Percentiles rank a stretch among this genome's conserved stretches.
These are phyloP conservation scores for Populus tomentosa DNA, from an alignment of 441 rosid genomes.

Conservation along the genomic window DNA sequence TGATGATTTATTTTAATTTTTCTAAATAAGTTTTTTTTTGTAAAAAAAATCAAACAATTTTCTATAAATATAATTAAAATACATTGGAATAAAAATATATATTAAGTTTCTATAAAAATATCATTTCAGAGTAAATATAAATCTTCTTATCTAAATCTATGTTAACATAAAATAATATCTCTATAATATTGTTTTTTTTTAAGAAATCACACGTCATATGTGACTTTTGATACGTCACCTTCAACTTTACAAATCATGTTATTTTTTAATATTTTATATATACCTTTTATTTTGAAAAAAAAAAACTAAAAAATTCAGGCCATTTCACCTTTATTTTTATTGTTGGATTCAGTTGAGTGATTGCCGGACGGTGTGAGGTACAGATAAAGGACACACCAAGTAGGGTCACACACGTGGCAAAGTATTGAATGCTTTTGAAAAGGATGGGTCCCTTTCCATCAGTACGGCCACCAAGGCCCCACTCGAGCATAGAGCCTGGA, in stretches of 20 bases:
- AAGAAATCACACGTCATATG: background rate
- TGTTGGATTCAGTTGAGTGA: background rate
- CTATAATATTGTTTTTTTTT: no score
- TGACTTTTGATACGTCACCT: background rate
- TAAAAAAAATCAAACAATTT: no score
- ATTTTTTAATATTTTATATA: no score
- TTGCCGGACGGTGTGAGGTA: background rate
- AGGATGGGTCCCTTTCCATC: background rate
- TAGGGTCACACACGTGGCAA: background rate
- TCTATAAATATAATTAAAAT: no score
- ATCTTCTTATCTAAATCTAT: background rate
- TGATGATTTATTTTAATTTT: no score
- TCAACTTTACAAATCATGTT: background rate
- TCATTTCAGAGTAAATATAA: background rate
- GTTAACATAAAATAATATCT: no score
- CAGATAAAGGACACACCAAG: background rate
- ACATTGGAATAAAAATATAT: background rate
- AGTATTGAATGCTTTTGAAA: background rate
- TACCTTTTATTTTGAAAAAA: background rate
- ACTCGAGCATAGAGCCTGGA: background rate
- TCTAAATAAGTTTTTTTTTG: rapidly evolving
- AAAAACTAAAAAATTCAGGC: background rate
- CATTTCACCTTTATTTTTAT: background rate
- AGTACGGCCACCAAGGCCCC: background rate
- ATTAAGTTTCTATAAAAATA: no score